Conservation (phyloP, 1,284 basidiomycete species). For the Ganoderma meredithae region DNA sequence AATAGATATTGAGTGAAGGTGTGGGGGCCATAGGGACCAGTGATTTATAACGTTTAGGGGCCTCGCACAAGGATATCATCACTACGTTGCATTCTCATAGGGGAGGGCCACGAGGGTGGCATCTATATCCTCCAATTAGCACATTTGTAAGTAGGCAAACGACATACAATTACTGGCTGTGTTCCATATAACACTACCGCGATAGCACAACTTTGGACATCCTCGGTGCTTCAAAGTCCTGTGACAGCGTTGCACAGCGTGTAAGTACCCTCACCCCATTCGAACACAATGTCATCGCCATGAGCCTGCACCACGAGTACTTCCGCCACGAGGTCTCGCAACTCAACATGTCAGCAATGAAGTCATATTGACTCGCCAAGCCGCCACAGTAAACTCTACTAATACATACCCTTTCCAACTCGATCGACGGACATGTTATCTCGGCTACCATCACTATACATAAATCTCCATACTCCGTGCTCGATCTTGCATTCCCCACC, state of each 20-base stretch:
- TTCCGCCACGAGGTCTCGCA: background rate
- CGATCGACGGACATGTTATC: background rate
- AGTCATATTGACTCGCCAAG: background rate
- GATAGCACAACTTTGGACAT: no score
- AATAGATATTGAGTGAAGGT: no score
- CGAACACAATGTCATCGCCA: background rate
- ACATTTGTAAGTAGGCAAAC: no score
- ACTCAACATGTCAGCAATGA: background rate
- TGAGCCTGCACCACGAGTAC: background rate
- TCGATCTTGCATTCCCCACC: background rate
- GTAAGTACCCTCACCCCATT: background rate
- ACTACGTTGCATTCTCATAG: no score
- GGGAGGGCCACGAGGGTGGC: no score
- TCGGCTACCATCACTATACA: background rate
- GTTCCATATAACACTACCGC: no score
- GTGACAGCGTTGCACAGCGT: background rate
- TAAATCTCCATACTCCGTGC: background rate
- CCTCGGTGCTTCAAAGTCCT: background rate
- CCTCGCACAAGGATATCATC: no score
- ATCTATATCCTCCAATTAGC: no score
- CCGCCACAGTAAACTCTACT: background rate
- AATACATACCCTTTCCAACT: background rate
- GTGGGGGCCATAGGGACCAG: no score
- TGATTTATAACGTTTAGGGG: no score
- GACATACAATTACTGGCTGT: no score